Conservation (phyloP, 805 yeast species). For the Candida sithepensis region DNA sequence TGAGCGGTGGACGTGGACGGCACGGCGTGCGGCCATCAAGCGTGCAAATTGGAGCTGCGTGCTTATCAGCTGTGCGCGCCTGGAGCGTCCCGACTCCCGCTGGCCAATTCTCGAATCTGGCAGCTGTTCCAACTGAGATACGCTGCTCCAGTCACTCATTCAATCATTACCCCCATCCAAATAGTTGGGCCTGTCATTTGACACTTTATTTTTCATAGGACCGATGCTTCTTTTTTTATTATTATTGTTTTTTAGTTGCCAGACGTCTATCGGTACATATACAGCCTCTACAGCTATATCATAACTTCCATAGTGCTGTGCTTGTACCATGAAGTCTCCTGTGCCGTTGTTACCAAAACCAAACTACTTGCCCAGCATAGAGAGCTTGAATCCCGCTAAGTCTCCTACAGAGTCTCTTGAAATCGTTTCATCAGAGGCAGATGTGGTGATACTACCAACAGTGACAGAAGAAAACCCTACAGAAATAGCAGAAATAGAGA, state of each 20-base stretch:
- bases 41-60: too few relatives aligned
- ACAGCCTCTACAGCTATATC: neutral
- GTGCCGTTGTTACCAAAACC: constrained; percentile 9
- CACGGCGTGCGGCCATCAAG: too few relatives aligned
- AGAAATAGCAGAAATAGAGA: neutral
- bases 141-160: too few relatives aligned
- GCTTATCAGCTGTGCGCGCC: neutral
- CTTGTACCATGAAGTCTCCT: neutral
- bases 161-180: too few relatives aligned
- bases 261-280: neutral
- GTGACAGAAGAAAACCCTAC: neutral
- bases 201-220: too few relatives aligned
- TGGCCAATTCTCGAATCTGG: neutral
- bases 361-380: constrained; percentile 11
- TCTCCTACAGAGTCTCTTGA: neutral
- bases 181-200: neutral
- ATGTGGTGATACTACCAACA: neutral
- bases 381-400: constrained; percentile 3
- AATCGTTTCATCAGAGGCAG: neutral
- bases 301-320: neutral
- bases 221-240: too few relatives aligned
- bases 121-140: neutral
- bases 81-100: neutral
- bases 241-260: too few relatives aligned
- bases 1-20: too few relatives aligned